Base-by-base conservation (phyloP, 106 monocot species). In the Amphibolis antarctica region DNA sequence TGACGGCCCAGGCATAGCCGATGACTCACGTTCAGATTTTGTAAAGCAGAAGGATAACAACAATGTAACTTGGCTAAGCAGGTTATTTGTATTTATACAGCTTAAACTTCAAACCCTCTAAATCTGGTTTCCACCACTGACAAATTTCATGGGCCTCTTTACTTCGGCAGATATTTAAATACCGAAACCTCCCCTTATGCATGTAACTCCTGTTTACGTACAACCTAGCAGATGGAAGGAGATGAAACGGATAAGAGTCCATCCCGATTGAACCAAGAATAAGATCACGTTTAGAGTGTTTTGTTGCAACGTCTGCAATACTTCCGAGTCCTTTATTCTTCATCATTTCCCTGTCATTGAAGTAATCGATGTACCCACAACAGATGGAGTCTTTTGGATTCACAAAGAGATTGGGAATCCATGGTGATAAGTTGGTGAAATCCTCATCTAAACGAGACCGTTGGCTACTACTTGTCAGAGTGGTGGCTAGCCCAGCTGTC, bases 341-440 rank as follows among this genome's bases (percentile, higher is more conserved):
- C 96, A 98, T 91, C 43, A 71, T 83, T 30, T 77, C 67, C 42
- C 98, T 65, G 49, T 91, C 87, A 27, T 87, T 72, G 46, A 91
- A 98, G 46, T 98, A 98, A 3, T 85, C 87, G 24, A 98, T 77
- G 64, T 98, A 98, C 73, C 91, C 98, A 0, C 82, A 82, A 47
- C 90, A 98, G 10, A 98, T 73, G 75, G 82, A 78, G 57, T 98
- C 90, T 26, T 29, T 29, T 9, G 98, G 98, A 49, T 98, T 98
- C 50, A 98, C 82, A 61, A 87, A 98, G 29, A 98, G 82, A 62
- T 67, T 31, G 0, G 98, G 98, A 2, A 86, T 44, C 90, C 98
- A 98, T 21, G 80, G 28, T 20, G 86, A 75, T 21, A 98, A 42
- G 64, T 46, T 28, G 0, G 63, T 36, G 28, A 98, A 98, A 13